Base-by-base conservation (phyloP, 257 asterid genomes). In the Forsythia suspensa region DNA sequence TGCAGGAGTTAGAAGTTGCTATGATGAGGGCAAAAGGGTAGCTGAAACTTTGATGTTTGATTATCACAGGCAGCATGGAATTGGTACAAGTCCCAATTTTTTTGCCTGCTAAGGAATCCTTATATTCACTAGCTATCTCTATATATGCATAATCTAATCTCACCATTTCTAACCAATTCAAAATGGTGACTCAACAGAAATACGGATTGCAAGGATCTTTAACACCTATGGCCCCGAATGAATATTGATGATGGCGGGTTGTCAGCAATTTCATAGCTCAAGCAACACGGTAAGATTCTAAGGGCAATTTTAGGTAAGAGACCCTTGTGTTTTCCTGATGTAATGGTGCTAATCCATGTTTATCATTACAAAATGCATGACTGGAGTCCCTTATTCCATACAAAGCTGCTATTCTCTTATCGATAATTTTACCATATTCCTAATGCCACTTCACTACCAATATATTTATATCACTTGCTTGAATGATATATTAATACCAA, bases 21-120 rank as follows among this genome's bases (percentile, higher is more conserved):
- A 94, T 42, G 98, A 94, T 21, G 97, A 94, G 84, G 98, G 98
- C 38, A 94, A 94, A 81, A 82, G 98, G 82, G 97, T 93, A 3
- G 98, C 98, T 16, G 98, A 94, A 83, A 94, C 98, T 70, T 82
- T 94, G 92, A 94, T 91, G 97, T 92, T 94, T 78, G 98, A 92
- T 88, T 94, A 96, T 84, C 99, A 94, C 74, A 92, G 98, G 78
- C 98, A 96, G 73, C 99, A 93, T 75, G 99, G 98, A 66, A 86
- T 94, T 65, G 97, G 99, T 92, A 88, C 37, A 80, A 43, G 52
- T 73, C 71, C 72, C 65, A 42, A 29, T 29, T 46, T 74, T 38
- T 70, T 59, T 55, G 13, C n/a, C 20, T 20, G 38, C 69, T 61
- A 9, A 7, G 69, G 15, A 61, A 61, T 24, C 69, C 38, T 10